These are phyloP conservation scores for Pleurostoma richardsiae DNA, from an alignment of 2,329 filamentous ascomycete genomes.

Conservation along the genomic window DNA sequence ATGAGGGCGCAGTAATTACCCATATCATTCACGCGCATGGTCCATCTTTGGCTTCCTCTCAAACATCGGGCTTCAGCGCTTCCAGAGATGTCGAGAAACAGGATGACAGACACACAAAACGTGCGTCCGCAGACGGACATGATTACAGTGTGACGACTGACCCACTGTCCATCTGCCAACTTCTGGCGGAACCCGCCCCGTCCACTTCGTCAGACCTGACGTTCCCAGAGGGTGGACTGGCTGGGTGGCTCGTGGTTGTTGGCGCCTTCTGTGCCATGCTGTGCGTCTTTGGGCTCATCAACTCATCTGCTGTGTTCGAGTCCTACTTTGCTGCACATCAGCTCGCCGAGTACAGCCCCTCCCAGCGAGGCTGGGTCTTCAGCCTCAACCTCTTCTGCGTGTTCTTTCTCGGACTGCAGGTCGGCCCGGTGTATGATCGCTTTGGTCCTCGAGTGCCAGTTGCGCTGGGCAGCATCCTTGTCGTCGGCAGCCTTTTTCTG, in stretches of 20 bases:
- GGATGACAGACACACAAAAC: too few relatives aligned
- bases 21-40: too few relatives aligned
- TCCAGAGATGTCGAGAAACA: too few relatives aligned
- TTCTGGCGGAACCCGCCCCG: background rate
- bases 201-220: conserved; percentile 16
- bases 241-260: conserved; percentile 73
- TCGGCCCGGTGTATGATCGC: conserved; percentile 76
- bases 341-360: conserved; percentile 59
- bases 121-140: too few relatives aligned
- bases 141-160: too few relatives aligned
- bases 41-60: too few relatives aligned
- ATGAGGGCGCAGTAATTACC: too few relatives aligned
- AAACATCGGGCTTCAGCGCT: too few relatives aligned
- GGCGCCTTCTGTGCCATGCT: conserved; percentile 69
- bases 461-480: conserved; percentile 54
- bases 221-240: conserved; percentile 70
- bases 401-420: conserved; percentile 77
- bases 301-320: conserved; percentile 72
- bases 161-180: too few relatives aligned
- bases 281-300: conserved; percentile 68
- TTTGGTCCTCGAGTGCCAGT: conserved; percentile 68
- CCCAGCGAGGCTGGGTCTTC: conserved; percentile 81
- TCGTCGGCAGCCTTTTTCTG: conserved; percentile 58
- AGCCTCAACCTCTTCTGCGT: conserved; percentile 75
- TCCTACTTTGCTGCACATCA: conserved; percentile 71